Conservation (phyloP, 75 land plant genomes). For the Isoetes taiwanensis region DNA sequence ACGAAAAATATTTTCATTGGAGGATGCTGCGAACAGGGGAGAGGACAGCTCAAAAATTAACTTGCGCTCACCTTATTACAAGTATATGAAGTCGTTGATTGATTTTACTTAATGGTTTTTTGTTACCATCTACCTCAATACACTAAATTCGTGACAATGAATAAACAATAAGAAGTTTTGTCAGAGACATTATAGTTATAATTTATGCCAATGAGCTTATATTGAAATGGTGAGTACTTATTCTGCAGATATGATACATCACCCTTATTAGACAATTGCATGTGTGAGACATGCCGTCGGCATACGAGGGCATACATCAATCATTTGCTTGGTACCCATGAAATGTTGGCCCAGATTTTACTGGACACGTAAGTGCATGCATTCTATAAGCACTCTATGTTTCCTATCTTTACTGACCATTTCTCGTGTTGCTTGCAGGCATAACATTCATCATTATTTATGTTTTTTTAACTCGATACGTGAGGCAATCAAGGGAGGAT, state of each 20-base stretch:
- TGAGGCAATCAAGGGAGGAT: too few species aligned
- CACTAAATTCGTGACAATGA: background rate
- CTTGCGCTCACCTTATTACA: conserved; percentile 47
- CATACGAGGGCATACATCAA: conserved; percentile 83
- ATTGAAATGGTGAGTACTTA: too few species aligned
- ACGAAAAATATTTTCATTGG: background rate
- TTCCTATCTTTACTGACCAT: too few species aligned
- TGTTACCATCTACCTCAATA: background rate
- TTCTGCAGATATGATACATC: conserved; percentile 53
- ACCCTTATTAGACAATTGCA: conserved; percentile 47
- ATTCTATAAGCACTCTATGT: too few species aligned
- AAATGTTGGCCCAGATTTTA: conserved; percentile 89
- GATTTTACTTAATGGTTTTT: background rate
- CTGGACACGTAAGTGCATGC: conserved; percentile 80
- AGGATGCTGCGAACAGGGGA: conserved; percentile 17
- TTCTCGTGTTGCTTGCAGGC: too few species aligned
- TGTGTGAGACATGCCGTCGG: conserved; percentile 70
- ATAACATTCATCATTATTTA: too few species aligned
- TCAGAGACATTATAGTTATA: too few species aligned
- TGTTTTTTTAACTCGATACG: too few species aligned
- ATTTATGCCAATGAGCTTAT: too few species aligned
- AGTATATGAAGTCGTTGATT: conserved; percentile 20
- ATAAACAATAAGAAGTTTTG: background rate
- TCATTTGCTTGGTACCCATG: conserved; percentile 82
- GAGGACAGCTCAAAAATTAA: conserved; percentile 64